phyloP scores from a whole-genome alignment of 257 asterid genomes.

The Solanum habrochaites region DNA sequence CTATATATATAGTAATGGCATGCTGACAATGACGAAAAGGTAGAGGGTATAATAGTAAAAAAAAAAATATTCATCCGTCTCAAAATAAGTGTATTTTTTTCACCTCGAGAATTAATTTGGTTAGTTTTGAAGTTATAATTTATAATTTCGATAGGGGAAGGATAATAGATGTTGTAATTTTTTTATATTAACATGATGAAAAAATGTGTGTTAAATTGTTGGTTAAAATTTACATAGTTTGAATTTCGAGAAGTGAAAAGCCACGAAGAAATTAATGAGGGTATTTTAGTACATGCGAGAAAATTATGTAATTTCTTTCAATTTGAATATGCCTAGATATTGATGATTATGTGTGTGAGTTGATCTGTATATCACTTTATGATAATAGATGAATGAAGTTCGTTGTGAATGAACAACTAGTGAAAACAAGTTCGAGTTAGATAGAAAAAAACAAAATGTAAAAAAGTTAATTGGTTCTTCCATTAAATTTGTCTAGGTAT shows the following conservation, averaged over 20 bases:
- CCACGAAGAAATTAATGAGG: not conserved
- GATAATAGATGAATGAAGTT: not conserved
- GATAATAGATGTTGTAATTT: not conserved
- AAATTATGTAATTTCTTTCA: not conserved
- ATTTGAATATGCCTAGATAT: not conserved
- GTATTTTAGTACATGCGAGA: not conserved
- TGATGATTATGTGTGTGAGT: not conserved
- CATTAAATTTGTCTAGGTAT: not conserved
- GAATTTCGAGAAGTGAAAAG: not conserved
- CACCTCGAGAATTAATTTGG: not conserved
- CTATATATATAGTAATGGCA: not conserved
- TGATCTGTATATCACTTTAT: not conserved
- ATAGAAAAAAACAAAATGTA: too few species aligned
- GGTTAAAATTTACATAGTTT: not conserved
- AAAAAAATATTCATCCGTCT: not conserved
- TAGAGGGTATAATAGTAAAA: not conserved
- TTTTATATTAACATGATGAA: not conserved
- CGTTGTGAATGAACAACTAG: not conserved
- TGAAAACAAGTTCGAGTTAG: not conserved
- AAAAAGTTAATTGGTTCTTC: not conserved
- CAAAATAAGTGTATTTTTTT: not conserved
- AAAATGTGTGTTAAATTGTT: not conserved
- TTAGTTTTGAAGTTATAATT: not conserved
- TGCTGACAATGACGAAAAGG: not conserved
- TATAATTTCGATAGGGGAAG: too few species aligned